phyloP scores from a whole-genome alignment of 129 eudicot species.

The Chrysanthemum makinoi region DNA sequence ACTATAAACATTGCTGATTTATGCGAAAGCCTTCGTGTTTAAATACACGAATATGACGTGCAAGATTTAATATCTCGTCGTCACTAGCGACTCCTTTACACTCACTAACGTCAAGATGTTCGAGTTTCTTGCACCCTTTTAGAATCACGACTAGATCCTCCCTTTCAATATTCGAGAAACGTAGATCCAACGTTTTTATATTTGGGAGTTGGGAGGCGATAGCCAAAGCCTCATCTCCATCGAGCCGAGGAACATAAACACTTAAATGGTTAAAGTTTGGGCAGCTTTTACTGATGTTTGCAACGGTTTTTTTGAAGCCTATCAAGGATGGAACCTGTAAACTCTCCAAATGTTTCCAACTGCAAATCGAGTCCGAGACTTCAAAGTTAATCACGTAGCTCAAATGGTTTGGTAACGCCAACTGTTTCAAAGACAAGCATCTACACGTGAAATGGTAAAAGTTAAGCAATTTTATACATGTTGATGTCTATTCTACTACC shows the following conservation, averaged over 20 bases:
- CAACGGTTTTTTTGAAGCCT: slow-evolving; percentile 4
- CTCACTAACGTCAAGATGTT: slow-evolving; percentile 8
- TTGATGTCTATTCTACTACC: too few species aligned
- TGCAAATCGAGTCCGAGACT: slow-evolving; percentile 12
- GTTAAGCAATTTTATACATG: too few species aligned
- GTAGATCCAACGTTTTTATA: slow-evolving; percentile 9
- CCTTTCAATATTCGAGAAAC: slow-evolving; percentile 7
- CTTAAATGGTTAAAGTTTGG: slow-evolving; percentile 14
- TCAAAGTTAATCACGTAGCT: slow-evolving; percentile 27
- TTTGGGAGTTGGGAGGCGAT: slow-evolving; percentile 22
- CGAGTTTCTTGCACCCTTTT: slow-evolving; percentile 17
- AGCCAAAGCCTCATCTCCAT: slow-evolving; percentile 14
- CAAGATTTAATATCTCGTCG: slow-evolving; percentile 10
- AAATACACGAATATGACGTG: background rate
- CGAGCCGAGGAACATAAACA: background rate
- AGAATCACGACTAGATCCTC: slow-evolving; percentile 3
- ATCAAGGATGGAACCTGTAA: slow-evolving; percentile 8
- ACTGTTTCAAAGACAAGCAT: slow-evolving; percentile 19
- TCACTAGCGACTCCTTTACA: background rate
- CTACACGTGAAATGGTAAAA: background rate
- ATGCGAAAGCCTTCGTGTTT: too few species aligned
- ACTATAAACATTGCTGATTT: too few species aligned
- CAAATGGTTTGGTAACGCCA: slow-evolving; percentile 24
- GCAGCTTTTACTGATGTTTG: slow-evolving; percentile 20
- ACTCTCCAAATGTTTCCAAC: slow-evolving; percentile 14